Evolutionary conservation across 1,284 basidiomycete species (phyloP), one percentile per base, ranked within the genome.

Genomic region (Athelia psychrophila): DNA sequence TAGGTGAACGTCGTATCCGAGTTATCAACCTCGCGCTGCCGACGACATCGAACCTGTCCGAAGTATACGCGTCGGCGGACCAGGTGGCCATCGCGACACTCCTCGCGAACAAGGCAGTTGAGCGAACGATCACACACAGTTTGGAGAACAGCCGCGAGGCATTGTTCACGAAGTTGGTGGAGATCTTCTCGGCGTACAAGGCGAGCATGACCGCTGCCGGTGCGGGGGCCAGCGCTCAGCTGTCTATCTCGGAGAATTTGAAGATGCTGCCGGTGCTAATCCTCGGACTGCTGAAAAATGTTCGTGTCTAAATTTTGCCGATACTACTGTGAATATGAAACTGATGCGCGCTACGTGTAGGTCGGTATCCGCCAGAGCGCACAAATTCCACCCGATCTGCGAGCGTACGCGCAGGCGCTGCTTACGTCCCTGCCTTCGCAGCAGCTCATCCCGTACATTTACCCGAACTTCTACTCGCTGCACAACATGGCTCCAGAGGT

Each of bases 401-500:
- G 97, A 56, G 92, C 95, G 9, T 99, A 98, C 65, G 93, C 96
- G 1, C 95, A 98, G 70, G 88, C 90, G 16, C 75, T 99, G 46
- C 79, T 99, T 58, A 95, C 93, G 2, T 93, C 94, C 8, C 70
- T 99, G 47, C 97, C 97, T 0, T 86, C 90, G 6, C 93, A 99
- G 76, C 75, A 90, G 25, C 80, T 99, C 46, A 78, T 99, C 46
- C 94, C 97, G 0, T 98, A 97, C 71, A 83, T 99, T 57, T 91
- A 98, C 70, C 93, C 97, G 2, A 85, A 81, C 22, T 96, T 99
- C 76, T 98, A 97, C 75, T 93, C 93, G 3, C 73, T 99, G 56
- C 97, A 99, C 76, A 96, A 91, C 70, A 99, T 99, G 97, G 80
- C 89, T 4, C 82, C 89, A 32, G 92, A 96, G 73, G 93, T 93